phyloP scores from a whole-genome alignment of 2,329 filamentous ascomycete genomes.

The Cladosporium velox region DNA sequence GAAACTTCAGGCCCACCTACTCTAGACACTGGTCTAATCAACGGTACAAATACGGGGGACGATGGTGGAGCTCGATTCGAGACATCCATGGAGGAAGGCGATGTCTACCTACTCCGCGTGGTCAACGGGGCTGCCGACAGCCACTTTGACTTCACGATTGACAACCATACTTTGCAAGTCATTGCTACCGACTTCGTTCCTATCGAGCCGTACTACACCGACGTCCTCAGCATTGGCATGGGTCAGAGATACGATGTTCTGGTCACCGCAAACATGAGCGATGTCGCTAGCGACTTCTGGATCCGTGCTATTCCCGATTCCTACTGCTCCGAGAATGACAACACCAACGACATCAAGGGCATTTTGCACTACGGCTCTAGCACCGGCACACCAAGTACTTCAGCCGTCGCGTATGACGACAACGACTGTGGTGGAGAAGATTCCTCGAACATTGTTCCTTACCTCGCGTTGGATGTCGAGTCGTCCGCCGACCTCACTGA shows the following conservation, averaged over 20 bases:
- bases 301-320: constrained; percentile 42
- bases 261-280: constrained; percentile 34
- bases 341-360: constrained; percentile 35
- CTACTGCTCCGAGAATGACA: constrained; percentile 42
- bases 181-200: constrained; percentile 49
- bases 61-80: constrained; percentile 30
- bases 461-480: constrained; percentile 32
- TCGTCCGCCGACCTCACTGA: constrained; percentile 30
- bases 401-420: constrained; percentile 37
- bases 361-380: constrained; percentile 42
- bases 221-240: constrained; percentile 40
- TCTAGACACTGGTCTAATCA: constrained; percentile 39
- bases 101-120: constrained; percentile 48
- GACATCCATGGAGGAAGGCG: constrained; percentile 40
- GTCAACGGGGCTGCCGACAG: constrained; percentile 45
- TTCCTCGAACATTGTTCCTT: constrained; percentile 39
- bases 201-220: constrained; percentile 44
- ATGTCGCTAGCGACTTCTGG: constrained; percentile 38
- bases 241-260: constrained; percentile 41
- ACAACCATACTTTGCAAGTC: constrained; percentile 47
- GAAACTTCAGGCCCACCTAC: constrained; percentile 34
- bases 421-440: constrained; percentile 43
- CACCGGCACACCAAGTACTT: constrained; percentile 37
- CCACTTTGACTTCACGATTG: constrained; percentile 41
- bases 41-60: constrained; percentile 35